Evolutionary conservation across 73 alveolate species (phyloP), one percentile per base, ranked within the genome.

Genomic region (Breviolum minutum): DNA sequence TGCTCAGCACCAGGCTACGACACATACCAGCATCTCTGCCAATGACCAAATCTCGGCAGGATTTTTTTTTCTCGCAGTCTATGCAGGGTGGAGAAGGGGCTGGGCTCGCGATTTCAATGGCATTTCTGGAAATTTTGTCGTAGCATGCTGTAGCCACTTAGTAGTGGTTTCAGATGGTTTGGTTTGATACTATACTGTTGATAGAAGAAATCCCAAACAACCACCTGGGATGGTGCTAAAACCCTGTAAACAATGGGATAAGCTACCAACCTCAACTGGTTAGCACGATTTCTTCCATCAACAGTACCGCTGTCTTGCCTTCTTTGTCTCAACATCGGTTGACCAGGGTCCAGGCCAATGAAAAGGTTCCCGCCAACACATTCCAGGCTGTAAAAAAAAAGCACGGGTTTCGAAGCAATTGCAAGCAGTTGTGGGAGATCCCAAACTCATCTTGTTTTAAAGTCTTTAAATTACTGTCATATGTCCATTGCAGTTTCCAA

Each of bases 21-120:
- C 83, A 48, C 98, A 92, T 4, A 92, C 98, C 79, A 92, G 63
- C 98, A 92, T 92, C 91, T 92, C 98, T n/a, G 98, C 98, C 91
- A 92, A 8, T 27, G 98, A 92, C 98, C 98, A 92, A 12, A 92
- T 66, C 98, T 92, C 69, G 74, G 92, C 9, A 73, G 7, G 60
- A 48, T 7, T 54, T 8, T 27, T 54, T n/a, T 12, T 22, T 5
- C n/a, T 5, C n/a, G 84, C 19, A 20, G 81, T 71, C 24, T n/a
- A 60, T 60, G 86, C 16, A 30, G 64, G 64, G 63, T 29, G 64
- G 17, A 68, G 24, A 68, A 14, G 17, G 77, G 17, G 17, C 77
- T 17, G 0, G 24, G 3, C n/a, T n/a, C 2, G 17, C n/a, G 24
- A 22, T 68, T 68, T 22, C 77, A 22, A 14, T 22, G 24, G 77